Evolutionary conservation across 768 basidiomycete genomes (phyloP).

Genomic region (Leccinum fibrillosum): DNA sequence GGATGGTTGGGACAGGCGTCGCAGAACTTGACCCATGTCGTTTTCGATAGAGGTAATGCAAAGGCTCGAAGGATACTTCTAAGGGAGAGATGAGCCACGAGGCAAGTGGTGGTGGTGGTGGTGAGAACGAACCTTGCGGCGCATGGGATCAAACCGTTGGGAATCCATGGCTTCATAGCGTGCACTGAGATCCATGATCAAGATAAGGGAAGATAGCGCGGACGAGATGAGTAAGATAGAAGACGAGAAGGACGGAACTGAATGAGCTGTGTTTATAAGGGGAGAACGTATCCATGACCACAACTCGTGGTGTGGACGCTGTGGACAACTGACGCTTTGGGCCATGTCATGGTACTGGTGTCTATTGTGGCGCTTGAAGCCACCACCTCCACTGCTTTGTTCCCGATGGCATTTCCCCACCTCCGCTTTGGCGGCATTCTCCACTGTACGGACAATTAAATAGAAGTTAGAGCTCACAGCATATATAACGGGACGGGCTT

Average conservation of each 20-base stretch:
- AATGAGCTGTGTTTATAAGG: slow-evolving; percentile 23
- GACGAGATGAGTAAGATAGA: slow-evolving; percentile 23
- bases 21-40: slow-evolving; percentile 29
- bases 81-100: slow-evolving; percentile 20
- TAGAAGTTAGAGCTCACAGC: not conserved
- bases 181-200: slow-evolving; percentile 23
- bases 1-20: slow-evolving; percentile 21
- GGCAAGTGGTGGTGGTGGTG: slow-evolving; percentile 11
- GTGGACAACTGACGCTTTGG: slow-evolving; percentile 22
- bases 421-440: slow-evolving; percentile 20
- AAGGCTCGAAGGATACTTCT: slow-evolving; percentile 18
- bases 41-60: slow-evolving; percentile 9
- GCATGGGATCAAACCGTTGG: slow-evolving; percentile 33
- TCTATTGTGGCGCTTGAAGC: slow-evolving; percentile 14
- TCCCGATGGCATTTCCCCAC: slow-evolving; percentile 6
- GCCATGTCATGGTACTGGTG: slow-evolving; percentile 12
- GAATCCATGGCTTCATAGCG: slow-evolving; percentile 29
- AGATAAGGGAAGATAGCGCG: slow-evolving; percentile 30
- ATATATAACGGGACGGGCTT: slow-evolving; percentile 15
- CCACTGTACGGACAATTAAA: slow-evolving; percentile 7
- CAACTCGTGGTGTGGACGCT: slow-evolving; percentile 24
- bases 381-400: slow-evolving; percentile 19
- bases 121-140: slow-evolving; percentile 23
- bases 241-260: slow-evolving; percentile 29
- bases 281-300: slow-evolving; percentile 21